phyloP scores from a whole-genome alignment of 345 rosid genomes.

The Camelina neglecta region DNA sequence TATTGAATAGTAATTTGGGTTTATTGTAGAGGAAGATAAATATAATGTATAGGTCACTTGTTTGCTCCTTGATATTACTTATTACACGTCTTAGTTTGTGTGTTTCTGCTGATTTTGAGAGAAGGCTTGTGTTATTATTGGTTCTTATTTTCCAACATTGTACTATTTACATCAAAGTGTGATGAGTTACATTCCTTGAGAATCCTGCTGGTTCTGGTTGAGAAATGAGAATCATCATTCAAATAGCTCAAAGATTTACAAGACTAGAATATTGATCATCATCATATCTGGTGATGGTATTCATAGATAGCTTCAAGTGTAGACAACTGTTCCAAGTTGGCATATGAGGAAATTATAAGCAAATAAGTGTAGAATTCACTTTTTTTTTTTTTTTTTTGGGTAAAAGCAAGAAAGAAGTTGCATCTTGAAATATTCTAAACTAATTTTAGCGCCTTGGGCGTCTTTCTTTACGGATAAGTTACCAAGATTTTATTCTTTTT shows the following conservation, averaged over 20 bases:
- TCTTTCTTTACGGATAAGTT: slow-evolving; percentile 38
- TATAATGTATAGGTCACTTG: not conserved
- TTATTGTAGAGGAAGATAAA: not conserved
- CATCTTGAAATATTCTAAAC: slow-evolving; percentile 23
- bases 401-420: not conserved
- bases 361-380: not conserved
- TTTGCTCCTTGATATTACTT: not conserved
- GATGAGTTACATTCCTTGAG: not conserved
- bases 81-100: not conserved
- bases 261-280: not conserved
- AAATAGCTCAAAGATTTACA: slow-evolving; percentile 5
- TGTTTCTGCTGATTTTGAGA: not conserved
- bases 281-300: not conserved
- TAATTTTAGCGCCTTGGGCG: slow-evolving; percentile 20
- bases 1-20: slow-evolving; percentile 4
- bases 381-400: not conserved
- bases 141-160: not conserved
- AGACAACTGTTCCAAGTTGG: not conserved
- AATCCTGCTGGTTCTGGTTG: slow-evolving; percentile 17
- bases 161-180: not conserved
- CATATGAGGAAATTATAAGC: not conserved
- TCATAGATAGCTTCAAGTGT: not conserved
- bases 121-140: not conserved
- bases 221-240: not conserved
- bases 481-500: slow-evolving; percentile 11